Base-by-base conservation (phyloP, 2,329 filamentous ascomycete genomes). In the Colletotrichum shisoi region DNA sequence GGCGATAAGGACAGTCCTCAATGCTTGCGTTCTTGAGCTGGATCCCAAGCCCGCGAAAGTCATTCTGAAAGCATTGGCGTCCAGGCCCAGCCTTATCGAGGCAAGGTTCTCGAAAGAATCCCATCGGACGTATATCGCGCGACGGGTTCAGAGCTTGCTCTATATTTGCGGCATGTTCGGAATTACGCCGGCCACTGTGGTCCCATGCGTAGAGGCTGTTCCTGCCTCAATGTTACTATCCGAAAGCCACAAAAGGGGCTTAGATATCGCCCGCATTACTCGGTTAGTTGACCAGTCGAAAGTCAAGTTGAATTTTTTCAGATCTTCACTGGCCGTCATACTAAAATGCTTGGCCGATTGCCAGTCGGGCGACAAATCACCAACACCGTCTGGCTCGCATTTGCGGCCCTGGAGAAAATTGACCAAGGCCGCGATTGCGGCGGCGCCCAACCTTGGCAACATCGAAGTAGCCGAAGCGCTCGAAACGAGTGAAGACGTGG, bases 1-100 rank as follows among this genome's bases (percentile, higher is more conserved):
- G 19, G 71, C 77, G 1, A 72, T 81, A n/a, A 73, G 70, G 51
- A 74, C 78, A 19, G 62, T 85, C 1, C 72, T 84, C 31, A 78
- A 82, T 53, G 74, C 78, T 34, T 82, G 80, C 63, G 74, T 83
- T 11, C 72, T 75, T 46, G 31, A 48, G 13, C 27, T 68, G 24
- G 65, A 68, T 27, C 51, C 27, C 5, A 65, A 9, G n/a, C 48
- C 61, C 15, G 65, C 65, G 4, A 21, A 12, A 1, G 24, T 44
- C 24, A 17, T 68, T 4, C 45, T 68, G 21, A 4, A 42, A 31
- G 44, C 49, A 11, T 13, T 68, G 9, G 24, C 40, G 21, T 49
- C 19, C 2, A 56, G 15, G 9, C 65, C 62, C 12, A 19, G 5
- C 4, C 48, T 56, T 17, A 19, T 65, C 34, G 8, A 37, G 19